Evolutionary conservation across 2,329 filamentous ascomycete species (phyloP), one percentile per base, ranked within the genome.

Genomic region (Pseudogymnoascus verrucosus): DNA sequence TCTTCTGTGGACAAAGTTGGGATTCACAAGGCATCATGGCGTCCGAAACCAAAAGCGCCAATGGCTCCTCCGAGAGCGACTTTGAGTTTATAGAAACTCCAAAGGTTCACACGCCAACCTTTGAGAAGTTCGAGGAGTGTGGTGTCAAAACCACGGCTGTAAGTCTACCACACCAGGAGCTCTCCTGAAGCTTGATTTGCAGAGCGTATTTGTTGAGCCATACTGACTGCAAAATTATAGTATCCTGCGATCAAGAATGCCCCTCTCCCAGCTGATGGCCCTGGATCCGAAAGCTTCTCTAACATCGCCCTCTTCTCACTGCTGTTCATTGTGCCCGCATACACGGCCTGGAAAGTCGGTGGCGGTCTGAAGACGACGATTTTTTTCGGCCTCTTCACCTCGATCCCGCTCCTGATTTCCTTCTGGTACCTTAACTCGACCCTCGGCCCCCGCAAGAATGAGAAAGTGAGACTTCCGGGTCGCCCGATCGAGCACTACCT

Each of bases 221-320:
- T 57, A 31, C 28, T 68, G 67, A 39, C 67, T 67, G 62, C 59
- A 63, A 61, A 60, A 14, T 64, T 61, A 68, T 73, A 96, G 93
- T 93, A 86, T 72, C 89, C 91, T 34, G 79, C 91, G 66, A 98
- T 98, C 79, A 90, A 96, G 75, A 98, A 98, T 85, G 90, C 88
- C 60, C 92, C 95, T 68, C 86, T 98, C 47, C 95, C 95, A 39
- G 93, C 93, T 68, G 95, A 99, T 76, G 90, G 86, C 61, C 80
- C 91, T 61, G 90, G 92, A 68, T 87, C 84, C 76, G 91, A 96
- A 70, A 87, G 81, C 77, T 99, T 98, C 86, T 93, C 89, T 79
- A 96, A 95, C 79, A 78, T 82, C 70, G 78, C 89, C 71, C 87
- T 98, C 69, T 81, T 91, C 76, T 82, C 83, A 69, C 76, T 93